Evolutionary conservation across 331 rosid genomes (phyloP).

Genomic region (Malus hybrid): DNA sequence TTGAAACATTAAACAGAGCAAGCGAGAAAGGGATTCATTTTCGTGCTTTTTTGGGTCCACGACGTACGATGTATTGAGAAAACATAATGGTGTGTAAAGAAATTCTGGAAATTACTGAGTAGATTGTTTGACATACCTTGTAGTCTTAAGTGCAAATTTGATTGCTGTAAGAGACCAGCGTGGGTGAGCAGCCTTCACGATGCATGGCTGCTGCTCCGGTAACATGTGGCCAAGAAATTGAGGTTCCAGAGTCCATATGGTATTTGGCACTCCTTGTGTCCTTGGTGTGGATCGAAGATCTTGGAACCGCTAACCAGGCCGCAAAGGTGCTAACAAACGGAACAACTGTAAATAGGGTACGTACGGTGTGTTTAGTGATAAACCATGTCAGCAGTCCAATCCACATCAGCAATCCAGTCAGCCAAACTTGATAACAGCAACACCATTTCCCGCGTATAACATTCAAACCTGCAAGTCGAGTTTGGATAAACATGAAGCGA

Average conservation of each 20-base stretch:
- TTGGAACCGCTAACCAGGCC: slow-evolving; percentile 11
- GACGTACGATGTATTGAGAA: not conserved
- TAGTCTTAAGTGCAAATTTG: slow-evolving; percentile 20
- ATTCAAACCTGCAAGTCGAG: too few relatives aligned
- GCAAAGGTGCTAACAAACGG: slow-evolving; percentile 15
- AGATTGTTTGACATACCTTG: not conserved
- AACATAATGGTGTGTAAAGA: not conserved
- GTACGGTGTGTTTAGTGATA: too few relatives aligned
- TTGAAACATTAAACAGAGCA: not conserved
- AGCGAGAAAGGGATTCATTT: not conserved
- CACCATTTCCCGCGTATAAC: too few relatives aligned
- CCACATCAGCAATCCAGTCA: too few relatives aligned
- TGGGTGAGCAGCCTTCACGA: slow-evolving; percentile 17
- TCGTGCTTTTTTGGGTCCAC: slow-evolving; percentile 11
- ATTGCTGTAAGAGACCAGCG: slow-evolving; percentile 19
- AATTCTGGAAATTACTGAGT: not conserved
- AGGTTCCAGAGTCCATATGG: slow-evolving; percentile 8
- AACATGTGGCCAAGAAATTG: slow-evolving; percentile 15
- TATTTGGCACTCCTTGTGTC: slow-evolving; percentile 6
- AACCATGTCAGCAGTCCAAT: too few relatives aligned
- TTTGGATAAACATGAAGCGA: too few relatives aligned
- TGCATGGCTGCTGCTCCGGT: slow-evolving; percentile 16
- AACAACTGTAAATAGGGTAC: not conserved
- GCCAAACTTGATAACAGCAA: too few relatives aligned
- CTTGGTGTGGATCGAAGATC: not conserved